A percentile compares a stretch with the other conserved stretches of the same genome.
These are phyloP conservation scores for Circinella minor DNA, from an alignment of 371 early-diverging fungal genomes.

Conservation along the genomic window DNA sequence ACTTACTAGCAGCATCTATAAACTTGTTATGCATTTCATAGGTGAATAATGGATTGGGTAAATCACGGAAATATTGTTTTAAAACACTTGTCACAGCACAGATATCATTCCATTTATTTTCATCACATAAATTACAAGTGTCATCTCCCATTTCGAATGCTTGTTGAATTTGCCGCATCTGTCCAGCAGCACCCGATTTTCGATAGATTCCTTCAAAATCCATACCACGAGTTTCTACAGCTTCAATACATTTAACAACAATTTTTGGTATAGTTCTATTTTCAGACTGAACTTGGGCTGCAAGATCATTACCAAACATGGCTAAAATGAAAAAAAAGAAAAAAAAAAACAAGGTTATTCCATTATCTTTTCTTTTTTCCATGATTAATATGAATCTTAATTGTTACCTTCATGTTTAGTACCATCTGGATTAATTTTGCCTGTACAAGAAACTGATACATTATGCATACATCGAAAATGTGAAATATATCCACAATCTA, in stretches of 20 bases:
- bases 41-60: constrained; percentile 92
- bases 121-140: constrained; percentile 55
- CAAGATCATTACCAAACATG: constrained; percentile 44
- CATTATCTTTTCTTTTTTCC: neutral
- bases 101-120: constrained; percentile 63
- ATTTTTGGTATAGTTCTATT: constrained; percentile 66
- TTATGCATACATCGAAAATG: constrained; percentile 46
- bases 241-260: constrained; percentile 78
- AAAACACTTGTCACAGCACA: constrained; percentile 88
- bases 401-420: constrained; percentile 3
- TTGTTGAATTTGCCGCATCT: constrained; percentile 69
- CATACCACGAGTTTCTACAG: constrained; percentile 82
- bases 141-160: constrained; percentile 52
- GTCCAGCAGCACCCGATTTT: constrained; percentile 87
- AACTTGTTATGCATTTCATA: constrained; percentile 78
- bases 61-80: constrained; percentile 92
- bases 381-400: too few relatives aligned
- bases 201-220: constrained; percentile 92
- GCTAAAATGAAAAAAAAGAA: neutral
- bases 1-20: constrained; percentile 68
- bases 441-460: constrained; percentile 30
- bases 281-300: constrained; percentile 31
- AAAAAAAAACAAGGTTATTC: neutral
- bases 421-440: constrained; percentile 27
- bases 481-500: constrained; percentile 44